phyloP scores from a whole-genome alignment of 257 asterid species.

The Plantago elongata region DNA sequence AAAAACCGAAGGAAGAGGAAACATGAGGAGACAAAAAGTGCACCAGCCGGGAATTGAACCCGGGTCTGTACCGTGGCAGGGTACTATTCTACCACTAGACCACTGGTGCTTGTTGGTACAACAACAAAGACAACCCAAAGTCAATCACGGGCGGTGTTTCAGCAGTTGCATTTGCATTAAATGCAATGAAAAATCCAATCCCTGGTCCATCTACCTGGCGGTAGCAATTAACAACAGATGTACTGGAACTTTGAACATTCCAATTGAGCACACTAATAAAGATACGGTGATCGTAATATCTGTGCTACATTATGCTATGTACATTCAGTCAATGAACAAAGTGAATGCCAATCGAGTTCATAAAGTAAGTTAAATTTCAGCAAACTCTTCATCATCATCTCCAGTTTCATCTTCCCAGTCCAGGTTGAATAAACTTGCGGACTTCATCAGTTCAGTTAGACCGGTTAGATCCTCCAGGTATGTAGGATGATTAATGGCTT shows the following conservation, averaged over 20 bases:
- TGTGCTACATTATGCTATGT: neutral
- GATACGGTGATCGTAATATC: neutral
- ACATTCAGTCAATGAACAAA: neutral
- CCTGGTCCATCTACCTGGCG: too few relatives aligned
- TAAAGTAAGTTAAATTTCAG: constrained; percentile 35
- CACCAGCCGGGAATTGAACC: constrained; percentile 67
- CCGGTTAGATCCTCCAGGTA: constrained; percentile 92
- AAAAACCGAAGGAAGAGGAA: too few relatives aligned
- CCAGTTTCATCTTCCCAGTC: constrained; percentile 64
- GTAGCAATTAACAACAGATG: too few relatives aligned
- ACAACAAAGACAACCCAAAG: too few relatives aligned
- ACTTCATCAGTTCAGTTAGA: constrained; percentile 75
- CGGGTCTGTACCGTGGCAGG: constrained; percentile 88
- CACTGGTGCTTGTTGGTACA: constrained; percentile 37
- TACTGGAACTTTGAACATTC: neutral
- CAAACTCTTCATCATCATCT: constrained; percentile 48
- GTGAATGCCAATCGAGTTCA: constrained; percentile 9
- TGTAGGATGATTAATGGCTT: constrained; percentile 88
- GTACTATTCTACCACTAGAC: constrained; percentile 68
- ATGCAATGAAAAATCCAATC: too few relatives aligned
- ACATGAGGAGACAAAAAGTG: too few relatives aligned
- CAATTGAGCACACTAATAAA: neutral
- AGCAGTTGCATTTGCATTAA: too few relatives aligned
- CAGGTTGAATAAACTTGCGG: constrained; percentile 53
- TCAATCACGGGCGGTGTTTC: too few relatives aligned